phyloP scores from a whole-genome alignment of 192 early-diverging fungal species.

The Coemansia sp. region DNA sequence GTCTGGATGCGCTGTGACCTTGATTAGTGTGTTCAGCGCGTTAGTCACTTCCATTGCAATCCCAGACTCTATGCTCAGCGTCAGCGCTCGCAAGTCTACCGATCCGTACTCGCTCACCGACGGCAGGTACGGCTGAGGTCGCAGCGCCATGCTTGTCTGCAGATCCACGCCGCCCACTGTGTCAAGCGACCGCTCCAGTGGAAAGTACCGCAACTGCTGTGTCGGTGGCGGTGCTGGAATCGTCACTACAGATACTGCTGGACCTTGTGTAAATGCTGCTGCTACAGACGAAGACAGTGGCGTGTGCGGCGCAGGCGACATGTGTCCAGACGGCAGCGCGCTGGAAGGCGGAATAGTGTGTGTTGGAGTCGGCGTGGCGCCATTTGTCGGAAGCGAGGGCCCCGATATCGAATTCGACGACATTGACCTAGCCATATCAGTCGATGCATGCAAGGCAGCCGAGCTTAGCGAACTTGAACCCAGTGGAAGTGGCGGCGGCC shows the following conservation, averaged over 20 bases:
- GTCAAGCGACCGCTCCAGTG: conserved; percentile 63
- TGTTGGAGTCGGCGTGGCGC: neutral
- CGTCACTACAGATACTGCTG: conserved; percentile 7
- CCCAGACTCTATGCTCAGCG: conserved; percentile 76
- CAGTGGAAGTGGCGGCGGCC: conserved; percentile 21
- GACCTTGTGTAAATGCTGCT: neutral
- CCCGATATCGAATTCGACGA: neutral
- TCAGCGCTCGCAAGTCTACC: conserved; percentile 73
- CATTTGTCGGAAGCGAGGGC: conserved; percentile 14
- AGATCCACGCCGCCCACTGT: conserved; percentile 78
- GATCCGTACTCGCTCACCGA: conserved; percentile 54
- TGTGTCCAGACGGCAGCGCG: neutral
- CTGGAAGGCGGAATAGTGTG: neutral
- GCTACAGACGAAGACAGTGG: conserved; percentile 5
- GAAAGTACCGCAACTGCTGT: conserved; percentile 35
- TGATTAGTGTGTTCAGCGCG: conserved; percentile 71
- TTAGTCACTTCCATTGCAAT: conserved; percentile 72
- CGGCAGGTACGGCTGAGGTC: conserved; percentile 56
- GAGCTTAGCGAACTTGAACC: conserved; percentile 3
- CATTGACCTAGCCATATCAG: neutral
- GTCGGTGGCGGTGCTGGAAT: conserved; percentile 26
- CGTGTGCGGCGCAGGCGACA: conserved; percentile 11
- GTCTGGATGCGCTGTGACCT: conserved; percentile 57
- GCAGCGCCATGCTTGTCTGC: conserved; percentile 58
- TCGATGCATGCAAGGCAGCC: neutral